Evolutionary conservation across 2,329 filamentous ascomycete genomes (phyloP), one percentile per base, ranked within the genome.

Genomic region (Rutstroemia sp.): DNA sequence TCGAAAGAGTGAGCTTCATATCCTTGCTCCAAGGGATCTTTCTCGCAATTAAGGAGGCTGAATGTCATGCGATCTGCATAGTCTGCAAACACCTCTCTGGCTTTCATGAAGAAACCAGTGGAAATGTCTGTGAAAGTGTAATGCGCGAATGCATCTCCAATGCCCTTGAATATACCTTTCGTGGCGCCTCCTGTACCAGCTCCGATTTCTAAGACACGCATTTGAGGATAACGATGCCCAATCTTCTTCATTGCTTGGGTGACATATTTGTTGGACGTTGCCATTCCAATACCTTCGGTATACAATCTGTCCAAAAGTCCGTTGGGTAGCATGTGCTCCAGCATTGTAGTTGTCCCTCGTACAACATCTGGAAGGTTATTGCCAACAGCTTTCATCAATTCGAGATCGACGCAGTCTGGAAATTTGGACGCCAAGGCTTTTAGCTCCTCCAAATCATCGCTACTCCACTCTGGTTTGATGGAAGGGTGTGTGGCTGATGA

Each of bases 51-150:
- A 16, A 57, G 48, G 1, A 44, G 23, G 17, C 25, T 57, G n/a
- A 57, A 53, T 9, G 34, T 42, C 25, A 55, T 55, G 27, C 38
- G 37, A 9, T 16, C 25, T 2, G 41, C 17, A 39, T 37, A 30
- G 5, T 50, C 17, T 9, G 17, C 47, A 12, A 64, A 56, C 8
- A 23, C 41, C 4, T 47, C 44, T 23, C 59, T 58, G 0, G 71
- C 71, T 9, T 65, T 59, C 21, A 67, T 66, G 47, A 75, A 74
- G 63, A 73, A 74, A 2, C 66, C 69, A 2, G 68, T 47, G 2
- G 60, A 62, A 10, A 67, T 59, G 51, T 67, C 65, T 12, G 65
- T 67, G 49, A 59, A 66, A 3, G 51, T 57, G 44, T 65, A 60
- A 19, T 23, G n/a, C 50, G 63, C 64, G 30, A 37, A 53, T 8